phyloP scores from a whole-genome alignment of 805 yeast genomes.

The Schwanniomyces yamadae region DNA sequence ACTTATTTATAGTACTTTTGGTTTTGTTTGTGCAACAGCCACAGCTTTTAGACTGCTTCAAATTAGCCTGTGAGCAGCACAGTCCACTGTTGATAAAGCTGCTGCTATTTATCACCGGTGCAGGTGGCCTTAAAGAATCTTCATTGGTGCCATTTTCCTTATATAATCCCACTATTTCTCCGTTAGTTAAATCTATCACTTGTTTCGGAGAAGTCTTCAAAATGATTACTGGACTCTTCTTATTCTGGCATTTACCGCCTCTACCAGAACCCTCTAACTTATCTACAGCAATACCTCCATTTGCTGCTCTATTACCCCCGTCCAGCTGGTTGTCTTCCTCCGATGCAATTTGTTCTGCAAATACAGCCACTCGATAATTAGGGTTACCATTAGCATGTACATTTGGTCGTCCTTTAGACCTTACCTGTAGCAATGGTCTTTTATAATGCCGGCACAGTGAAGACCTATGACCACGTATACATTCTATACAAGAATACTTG shows the following conservation, averaged over 20 bases:
- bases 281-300: neutral
- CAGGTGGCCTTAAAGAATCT: constrained; percentile 16
- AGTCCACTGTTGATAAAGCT: constrained; percentile 34
- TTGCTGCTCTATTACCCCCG: neutral
- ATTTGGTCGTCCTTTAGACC: constrained; percentile 86
- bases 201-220: constrained; percentile 39
- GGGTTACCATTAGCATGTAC: constrained; percentile 50
- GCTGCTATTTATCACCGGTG: constrained; percentile 26
- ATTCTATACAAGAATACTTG: constrained; percentile 80
- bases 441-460: constrained; percentile 79
- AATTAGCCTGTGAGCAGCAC: constrained; percentile 30
- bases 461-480: constrained; percentile 92
- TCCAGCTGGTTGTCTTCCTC: no score
- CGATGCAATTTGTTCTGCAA: constrained; percentile 41
- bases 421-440: constrained; percentile 79
- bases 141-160: constrained; percentile 13
- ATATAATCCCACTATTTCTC: constrained; percentile 41
- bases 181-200: constrained; percentile 36
- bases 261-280: no score
- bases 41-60: constrained; percentile 24
- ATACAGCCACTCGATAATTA: constrained; percentile 58
- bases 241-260: constrained; percentile 7
- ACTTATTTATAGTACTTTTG: constrained; percentile 29
- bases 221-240: constrained; percentile 28
- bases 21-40: constrained; percentile 29